Percentiles rank a stretch among this genome's conserved stretches.
Conservation (phyloP, 805 yeast genomes). For the Tetrapisispora fleetii region DNA sequence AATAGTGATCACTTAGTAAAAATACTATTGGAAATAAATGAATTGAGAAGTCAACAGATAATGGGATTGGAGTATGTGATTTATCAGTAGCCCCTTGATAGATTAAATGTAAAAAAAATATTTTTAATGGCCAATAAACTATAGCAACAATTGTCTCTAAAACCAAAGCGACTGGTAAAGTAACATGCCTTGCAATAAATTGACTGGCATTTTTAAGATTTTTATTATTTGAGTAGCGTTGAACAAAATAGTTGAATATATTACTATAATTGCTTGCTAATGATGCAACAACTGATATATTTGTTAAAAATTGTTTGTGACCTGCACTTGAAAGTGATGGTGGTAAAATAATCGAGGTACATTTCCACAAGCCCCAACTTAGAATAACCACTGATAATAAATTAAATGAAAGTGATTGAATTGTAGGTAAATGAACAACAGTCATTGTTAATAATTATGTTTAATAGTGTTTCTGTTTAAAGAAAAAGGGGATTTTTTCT, state of each 20-base stretch:
- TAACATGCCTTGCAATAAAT: constrained; percentile 25
- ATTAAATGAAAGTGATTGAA: constrained; percentile 14
- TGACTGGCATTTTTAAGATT: constrained; percentile 6
- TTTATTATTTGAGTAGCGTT: constrained; percentile 1
- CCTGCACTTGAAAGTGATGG: constrained; percentile 45
- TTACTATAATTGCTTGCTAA: constrained; percentile 35
- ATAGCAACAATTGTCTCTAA: constrained; percentile 51
- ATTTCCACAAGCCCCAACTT: constrained; percentile 23
- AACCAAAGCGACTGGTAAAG: constrained; percentile 44
- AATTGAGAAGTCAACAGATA: constrained; percentile 44
- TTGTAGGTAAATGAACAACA: constrained; percentile 4
- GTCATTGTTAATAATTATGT: not conserved
- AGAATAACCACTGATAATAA: constrained; percentile 12
- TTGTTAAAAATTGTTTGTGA: constrained; percentile 63
- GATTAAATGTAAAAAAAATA: constrained; percentile 43
- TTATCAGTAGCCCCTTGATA: constrained; percentile 25
- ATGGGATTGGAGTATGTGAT: constrained; percentile 33
- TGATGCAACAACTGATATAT: constrained; percentile 44
- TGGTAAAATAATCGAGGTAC: constrained; percentile 35
- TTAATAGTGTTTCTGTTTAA: no score
- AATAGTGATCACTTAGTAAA: constrained; percentile 42
- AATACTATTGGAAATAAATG: constrained; percentile 51
- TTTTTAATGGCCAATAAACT: constrained; percentile 61
- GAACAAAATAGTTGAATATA: constrained; percentile 28
- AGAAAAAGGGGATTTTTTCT: no score